Evolutionary conservation across 345 rosid species (phyloP).

Genomic region (Syzygium grande): DNA sequence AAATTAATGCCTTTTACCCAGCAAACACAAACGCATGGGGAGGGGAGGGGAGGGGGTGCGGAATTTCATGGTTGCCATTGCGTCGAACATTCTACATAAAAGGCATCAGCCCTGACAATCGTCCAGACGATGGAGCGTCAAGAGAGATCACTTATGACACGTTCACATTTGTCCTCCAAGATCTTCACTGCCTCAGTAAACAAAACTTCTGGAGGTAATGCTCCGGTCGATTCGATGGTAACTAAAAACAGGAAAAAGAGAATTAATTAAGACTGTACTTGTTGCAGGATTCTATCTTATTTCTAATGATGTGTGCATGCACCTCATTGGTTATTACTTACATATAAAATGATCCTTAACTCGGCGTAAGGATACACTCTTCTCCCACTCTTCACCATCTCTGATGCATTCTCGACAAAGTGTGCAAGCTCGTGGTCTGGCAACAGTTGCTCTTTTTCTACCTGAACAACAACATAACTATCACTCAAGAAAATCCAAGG

Average conservation of each 20-base stretch:
- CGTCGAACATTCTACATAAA: background rate
- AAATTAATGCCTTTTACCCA: background rate
- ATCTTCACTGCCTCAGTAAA: slow-evolving; percentile 90
- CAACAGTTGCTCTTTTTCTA: slow-evolving; percentile 70
- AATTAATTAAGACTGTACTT: background rate
- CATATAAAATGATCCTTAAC: slow-evolving; percentile 87
- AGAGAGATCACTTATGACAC: slow-evolving; percentile 62
- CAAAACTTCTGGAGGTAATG: slow-evolving; percentile 69
- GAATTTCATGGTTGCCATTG: too few species aligned
- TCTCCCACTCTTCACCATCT: slow-evolving; percentile 48
- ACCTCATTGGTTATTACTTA: slow-evolving; percentile 12
- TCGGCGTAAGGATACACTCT: slow-evolving; percentile 51
- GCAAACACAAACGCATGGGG: background rate
- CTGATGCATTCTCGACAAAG: slow-evolving; percentile 85
- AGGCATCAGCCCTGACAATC: background rate
- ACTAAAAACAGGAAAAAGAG: slow-evolving; percentile 29
- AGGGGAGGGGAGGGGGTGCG: background rate
- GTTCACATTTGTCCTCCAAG: slow-evolving; percentile 76
- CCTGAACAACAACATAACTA: slow-evolving; percentile 30
- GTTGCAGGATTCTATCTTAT: background rate
- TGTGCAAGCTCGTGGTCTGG: slow-evolving; percentile 71
- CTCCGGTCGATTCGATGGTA: slow-evolving; percentile 83
- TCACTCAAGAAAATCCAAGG: background rate
- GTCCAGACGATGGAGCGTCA: slow-evolving; percentile 11
- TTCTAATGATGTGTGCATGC: background rate